phyloP scores from a whole-genome alignment of 345 rosid species.

The Eucalyptus urophylla region DNA sequence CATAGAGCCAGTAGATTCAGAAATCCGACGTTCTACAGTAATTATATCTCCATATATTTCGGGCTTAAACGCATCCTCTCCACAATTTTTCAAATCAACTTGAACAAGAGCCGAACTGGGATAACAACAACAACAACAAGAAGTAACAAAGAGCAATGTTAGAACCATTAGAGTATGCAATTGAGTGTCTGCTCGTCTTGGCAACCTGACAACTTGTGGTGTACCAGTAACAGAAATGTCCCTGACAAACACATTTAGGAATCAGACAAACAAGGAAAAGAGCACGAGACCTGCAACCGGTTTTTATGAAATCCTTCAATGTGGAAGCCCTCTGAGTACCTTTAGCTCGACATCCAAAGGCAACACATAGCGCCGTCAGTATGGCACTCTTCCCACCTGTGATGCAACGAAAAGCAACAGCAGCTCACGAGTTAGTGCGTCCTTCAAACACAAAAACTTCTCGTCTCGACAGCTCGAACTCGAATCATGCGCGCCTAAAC shows the following conservation, averaged over 20 bases:
- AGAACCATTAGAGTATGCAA: neutral
- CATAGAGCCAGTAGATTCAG: conserved; percentile 44
- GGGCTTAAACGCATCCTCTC: conserved; percentile 75
- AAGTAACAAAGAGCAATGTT: neutral
- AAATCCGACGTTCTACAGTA: conserved; percentile 65
- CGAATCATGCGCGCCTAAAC: neutral
- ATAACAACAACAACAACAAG: neutral
- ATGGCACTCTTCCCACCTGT: conserved; percentile 95
- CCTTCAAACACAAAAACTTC: neutral
- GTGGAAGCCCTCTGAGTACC: conserved; percentile 83
- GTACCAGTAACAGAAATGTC: neutral
- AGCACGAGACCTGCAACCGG: conserved; percentile 70
- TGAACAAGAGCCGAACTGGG: conserved; percentile 63
- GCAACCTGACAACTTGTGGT: neutral
- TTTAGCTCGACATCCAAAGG: conserved; percentile 85
- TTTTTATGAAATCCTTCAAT: conserved; percentile 78
- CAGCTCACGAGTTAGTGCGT: neutral
- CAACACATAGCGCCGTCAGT: conserved; percentile 81
- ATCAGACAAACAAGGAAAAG: neutral
- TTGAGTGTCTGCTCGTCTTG: neutral
- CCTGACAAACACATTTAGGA: neutral
- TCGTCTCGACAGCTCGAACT: neutral
- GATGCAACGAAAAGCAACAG: neutral
- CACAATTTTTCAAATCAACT: conserved; percentile 66
- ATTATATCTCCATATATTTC: conserved; percentile 59